A percentile compares a stretch with the other conserved stretches of the same genome.
phyloP scores from a whole-genome alignment of 495 filamentous ascomycete species.

The Penicillium herquei region DNA sequence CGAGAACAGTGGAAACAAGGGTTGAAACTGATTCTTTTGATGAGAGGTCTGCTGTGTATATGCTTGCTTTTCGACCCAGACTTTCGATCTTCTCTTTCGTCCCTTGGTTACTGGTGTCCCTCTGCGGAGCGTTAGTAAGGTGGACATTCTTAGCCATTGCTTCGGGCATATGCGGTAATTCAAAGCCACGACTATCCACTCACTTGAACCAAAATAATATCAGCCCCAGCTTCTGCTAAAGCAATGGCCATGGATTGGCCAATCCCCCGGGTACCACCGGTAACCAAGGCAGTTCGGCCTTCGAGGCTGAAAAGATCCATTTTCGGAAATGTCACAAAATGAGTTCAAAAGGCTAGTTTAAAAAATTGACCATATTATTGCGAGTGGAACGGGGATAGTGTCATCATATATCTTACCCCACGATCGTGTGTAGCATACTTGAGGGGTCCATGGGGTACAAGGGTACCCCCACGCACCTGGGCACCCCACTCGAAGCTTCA shows the following conservation, averaged over 20 bases:
- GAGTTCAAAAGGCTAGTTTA: no score
- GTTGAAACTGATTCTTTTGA: conserved; percentile 52
- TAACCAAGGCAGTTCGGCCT: conserved; percentile 72
- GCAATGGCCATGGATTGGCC: conserved; percentile 74
- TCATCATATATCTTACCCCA: no score
- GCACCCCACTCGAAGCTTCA: no score
- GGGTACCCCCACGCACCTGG: no score
- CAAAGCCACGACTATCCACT: not conserved
- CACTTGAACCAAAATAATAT: conserved; percentile 67
- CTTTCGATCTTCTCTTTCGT: conserved; percentile 56
- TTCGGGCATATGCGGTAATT: no score
- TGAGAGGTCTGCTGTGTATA: conserved; percentile 73
- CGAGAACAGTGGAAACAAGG: conserved; percentile 58
- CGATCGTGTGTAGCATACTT: no score
- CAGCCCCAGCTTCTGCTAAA: conserved; percentile 81
- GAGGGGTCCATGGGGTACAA: no score
- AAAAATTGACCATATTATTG: no score
- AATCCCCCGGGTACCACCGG: conserved; percentile 79
- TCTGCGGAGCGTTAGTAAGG: conserved; percentile 29
- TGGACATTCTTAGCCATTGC: no score
- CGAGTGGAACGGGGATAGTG: no score
- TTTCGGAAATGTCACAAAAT: not conserved
- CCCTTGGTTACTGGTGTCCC: conserved; percentile 56
- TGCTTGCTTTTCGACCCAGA: conserved; percentile 64
- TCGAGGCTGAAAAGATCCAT: conserved; percentile 22